Percentiles rank a stretch among this genome's conserved stretches.
phyloP scores from a whole-genome alignment of 352 stramenopile genomes.

The Globisporangium radiosum region DNA sequence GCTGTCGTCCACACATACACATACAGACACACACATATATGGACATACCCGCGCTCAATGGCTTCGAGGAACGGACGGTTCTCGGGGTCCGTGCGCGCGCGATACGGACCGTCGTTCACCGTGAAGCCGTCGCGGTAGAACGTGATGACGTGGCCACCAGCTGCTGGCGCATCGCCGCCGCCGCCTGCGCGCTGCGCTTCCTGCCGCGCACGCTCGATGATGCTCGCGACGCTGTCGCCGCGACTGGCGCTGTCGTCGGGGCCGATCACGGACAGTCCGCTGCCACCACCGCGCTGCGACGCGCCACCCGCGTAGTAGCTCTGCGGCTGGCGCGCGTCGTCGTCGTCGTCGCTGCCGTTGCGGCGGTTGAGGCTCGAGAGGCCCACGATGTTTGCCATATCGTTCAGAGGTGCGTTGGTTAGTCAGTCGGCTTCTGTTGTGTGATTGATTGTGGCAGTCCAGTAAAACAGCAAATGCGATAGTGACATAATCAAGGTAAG shows the following conservation, averaged over 20 bases:
- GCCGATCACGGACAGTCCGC: conserved; percentile 66
- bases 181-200: conserved; percentile 33
- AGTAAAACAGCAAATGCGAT: not conserved
- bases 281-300: conserved; percentile 62
- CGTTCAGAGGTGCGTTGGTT: not conserved
- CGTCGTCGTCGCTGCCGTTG: conserved; percentile 23
- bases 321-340: conserved; percentile 35
- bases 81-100: conserved; percentile 48
- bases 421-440: no score
- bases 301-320: conserved; percentile 65
- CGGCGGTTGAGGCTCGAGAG: conserved; percentile 61
- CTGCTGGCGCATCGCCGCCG: conserved; percentile 2
- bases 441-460: no score
- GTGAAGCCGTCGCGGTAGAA: conserved; percentile 86
- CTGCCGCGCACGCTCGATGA: conserved; percentile 75
- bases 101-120: conserved; percentile 75
- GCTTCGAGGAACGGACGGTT: conserved; percentile 79
- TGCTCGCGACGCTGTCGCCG: conserved; percentile 55
- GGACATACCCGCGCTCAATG: conserved; percentile 55
- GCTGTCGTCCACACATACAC: not conserved
- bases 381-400: conserved; percentile 79
- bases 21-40: not conserved
- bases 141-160: conserved; percentile 59
- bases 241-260: conserved; percentile 25
- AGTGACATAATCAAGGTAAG: not conserved